Evolutionary conservation across 2,329 filamentous ascomycete genomes (phyloP).

Genomic region (Ilyonectria mors-panacis): DNA sequence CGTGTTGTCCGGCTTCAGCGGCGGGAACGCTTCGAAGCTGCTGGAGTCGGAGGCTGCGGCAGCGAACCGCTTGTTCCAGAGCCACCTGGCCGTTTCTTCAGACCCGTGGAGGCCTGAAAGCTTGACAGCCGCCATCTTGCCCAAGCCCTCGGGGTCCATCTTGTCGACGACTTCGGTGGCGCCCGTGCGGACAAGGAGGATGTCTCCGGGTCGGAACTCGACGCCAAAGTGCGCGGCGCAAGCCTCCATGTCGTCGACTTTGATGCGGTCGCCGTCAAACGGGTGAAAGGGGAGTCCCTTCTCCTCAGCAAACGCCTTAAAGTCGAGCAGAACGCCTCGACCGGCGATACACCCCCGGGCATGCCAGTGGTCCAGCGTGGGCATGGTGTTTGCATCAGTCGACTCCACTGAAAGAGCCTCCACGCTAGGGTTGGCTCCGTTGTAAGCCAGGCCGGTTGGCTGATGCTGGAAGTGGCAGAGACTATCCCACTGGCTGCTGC

Average conservation of each 20-base stretch:
- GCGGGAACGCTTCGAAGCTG: conserved; percentile 26
- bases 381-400: conserved; percentile 47
- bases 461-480: conserved; percentile 64
- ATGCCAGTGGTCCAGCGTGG: conserved; percentile 59
- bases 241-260: conserved; percentile 67
- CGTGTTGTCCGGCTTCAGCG: conserved; percentile 9
- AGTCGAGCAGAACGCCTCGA: conserved; percentile 71
- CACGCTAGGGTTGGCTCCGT: conserved; percentile 59
- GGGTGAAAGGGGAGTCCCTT: conserved; percentile 67
- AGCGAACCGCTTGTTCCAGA: conserved; percentile 79
- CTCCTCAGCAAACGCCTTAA: conserved; percentile 63
- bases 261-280: conserved; percentile 68
- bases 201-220: conserved; percentile 76
- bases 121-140: conserved; percentile 49
- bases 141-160: conserved; percentile 54
- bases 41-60: conserved; percentile 50
- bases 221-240: conserved; percentile 73
- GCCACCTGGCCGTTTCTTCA: conserved; percentile 72
- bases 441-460: conserved; percentile 63
- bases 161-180: conserved; percentile 71
- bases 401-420: conserved; percentile 48
- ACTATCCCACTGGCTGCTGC: conserved; percentile 69
- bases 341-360: conserved; percentile 66
- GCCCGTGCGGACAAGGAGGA: conserved; percentile 76
- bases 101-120: conserved; percentile 61